These are phyloP conservation scores for Kluyveromyces sp. DNA, from an alignment of 1,139 yeast species.

Conservation along the genomic window DNA sequence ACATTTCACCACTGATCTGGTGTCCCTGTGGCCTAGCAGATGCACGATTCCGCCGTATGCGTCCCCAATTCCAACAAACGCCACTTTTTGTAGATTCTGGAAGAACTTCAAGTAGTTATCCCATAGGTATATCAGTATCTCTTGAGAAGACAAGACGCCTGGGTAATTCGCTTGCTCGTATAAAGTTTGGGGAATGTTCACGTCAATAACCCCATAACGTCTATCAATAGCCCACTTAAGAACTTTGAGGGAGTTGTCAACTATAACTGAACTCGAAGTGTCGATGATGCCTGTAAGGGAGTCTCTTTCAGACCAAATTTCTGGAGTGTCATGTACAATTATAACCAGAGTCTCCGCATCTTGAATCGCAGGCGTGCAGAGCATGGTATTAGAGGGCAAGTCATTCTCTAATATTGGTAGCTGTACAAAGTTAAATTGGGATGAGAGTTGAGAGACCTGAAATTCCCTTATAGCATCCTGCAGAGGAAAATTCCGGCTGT, in stretches of 20 bases:
- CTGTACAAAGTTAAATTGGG: slow-evolving; percentile 51
- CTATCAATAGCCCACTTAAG: slow-evolving; percentile 53
- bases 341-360: slow-evolving; percentile 57
- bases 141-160: slow-evolving; percentile 66
- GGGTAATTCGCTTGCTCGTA: slow-evolving; percentile 43
- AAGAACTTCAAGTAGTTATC: slow-evolving; percentile 82
- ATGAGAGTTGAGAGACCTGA: slow-evolving; percentile 55
- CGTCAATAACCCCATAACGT: slow-evolving; percentile 74
- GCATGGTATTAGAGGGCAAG: slow-evolving; percentile 58
- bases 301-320: slow-evolving; percentile 82
- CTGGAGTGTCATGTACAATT: slow-evolving; percentile 86
- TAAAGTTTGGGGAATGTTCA: slow-evolving; percentile 55
- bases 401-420: slow-evolving; percentile 59
- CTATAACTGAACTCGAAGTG: slow-evolving; percentile 59
- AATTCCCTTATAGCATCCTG: slow-evolving; percentile 68
- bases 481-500: slow-evolving; percentile 38
- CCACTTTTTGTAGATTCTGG: slow-evolving; percentile 55
- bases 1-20: slow-evolving; percentile 61
- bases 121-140: slow-evolving; percentile 74
- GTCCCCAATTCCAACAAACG: slow-evolving; percentile 85
- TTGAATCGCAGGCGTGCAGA: slow-evolving; percentile 71
- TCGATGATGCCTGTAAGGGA: slow-evolving; percentile 75
- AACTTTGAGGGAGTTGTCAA: slow-evolving; percentile 51
- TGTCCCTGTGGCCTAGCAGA: slow-evolving; percentile 72
- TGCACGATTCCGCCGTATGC: slow-evolving; percentile 84